Conservation (phyloP, 441 rosid genomes). For the Populus hybrid region DNA sequence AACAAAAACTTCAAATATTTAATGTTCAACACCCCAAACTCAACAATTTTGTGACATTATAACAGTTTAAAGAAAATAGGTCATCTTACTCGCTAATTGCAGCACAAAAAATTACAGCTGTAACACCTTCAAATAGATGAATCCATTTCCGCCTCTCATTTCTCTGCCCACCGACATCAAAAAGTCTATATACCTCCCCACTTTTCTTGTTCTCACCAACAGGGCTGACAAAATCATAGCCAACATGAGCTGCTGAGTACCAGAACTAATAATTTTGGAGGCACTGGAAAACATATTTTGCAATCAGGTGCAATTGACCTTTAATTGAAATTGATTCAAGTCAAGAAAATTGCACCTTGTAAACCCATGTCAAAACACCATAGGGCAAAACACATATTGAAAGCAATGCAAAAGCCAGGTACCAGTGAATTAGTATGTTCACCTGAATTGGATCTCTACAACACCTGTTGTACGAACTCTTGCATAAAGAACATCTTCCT, state of each 20-base stretch:
- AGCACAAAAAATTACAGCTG: constrained; percentile 96
- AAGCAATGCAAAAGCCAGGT: background rate
- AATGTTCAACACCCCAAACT: background rate
- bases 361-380: background rate
- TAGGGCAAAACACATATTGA: background rate
- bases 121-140: constrained; percentile 97
- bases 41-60: background rate
- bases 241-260: constrained; percentile 6
- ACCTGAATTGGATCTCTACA: constrained; percentile 99
- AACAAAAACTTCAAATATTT: background rate
- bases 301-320: background rate
- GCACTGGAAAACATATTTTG: background rate
- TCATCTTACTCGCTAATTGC: constrained; percentile 97
- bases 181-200: constrained; percentile 96
- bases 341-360: background rate
- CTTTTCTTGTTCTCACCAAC: constrained; percentile 96
- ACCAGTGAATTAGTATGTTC: constrained; percentile 20
- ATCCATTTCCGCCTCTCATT: constrained; percentile 99
- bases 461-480: constrained; percentile 98
- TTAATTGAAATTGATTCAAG: background rate
- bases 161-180: constrained; percentile 97
- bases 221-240: constrained; percentile 55
- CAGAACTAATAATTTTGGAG: background rate
- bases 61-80: background rate
- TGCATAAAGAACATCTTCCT: constrained; percentile 96